Evolutionary conservation across 139 green algal species (phyloP), one percentile per base, ranked within the genome.

Genomic region (Chlorella sp.): DNA sequence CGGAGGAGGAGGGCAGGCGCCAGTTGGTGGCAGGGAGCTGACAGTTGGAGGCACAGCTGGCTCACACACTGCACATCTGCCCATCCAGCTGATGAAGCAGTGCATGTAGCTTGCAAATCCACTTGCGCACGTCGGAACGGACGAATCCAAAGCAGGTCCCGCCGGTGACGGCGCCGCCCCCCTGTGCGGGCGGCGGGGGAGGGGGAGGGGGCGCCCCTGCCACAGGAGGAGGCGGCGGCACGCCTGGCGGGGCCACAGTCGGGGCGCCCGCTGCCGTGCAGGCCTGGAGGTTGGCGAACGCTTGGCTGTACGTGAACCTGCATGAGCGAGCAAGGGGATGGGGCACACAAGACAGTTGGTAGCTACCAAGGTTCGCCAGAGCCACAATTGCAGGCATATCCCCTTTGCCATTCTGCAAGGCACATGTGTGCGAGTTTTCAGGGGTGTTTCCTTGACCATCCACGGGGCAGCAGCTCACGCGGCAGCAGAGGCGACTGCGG

Each of bases 251-350:
- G 30, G n/a, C 64, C 9, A 34, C 30, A 25, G 34, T 71, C 13
- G 64, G 69, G 36, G 69, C 36, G 7, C 70, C 70, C 13, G 70
- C 70, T 20, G 76, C 76, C 26, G 20, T 25, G 60, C 76, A 82
- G 76, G 76, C 56, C 26, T 82, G 76, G 12, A 82, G 76, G 60
- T 82, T 82, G 25, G 18, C 39, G 25, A 82, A 82, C 4, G 41
- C 57, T 21, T 73, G 60, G 26, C 36, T 4, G 60, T 82, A 82
- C 26, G 76, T 82, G 36, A 62, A 60, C 60, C 76, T 82, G 76
- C 75, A 70, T 4, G 23, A 4, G 28, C 34, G 39, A 4, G n/a
- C 7, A n/a, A 34, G 30, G 32, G 32, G 16, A 18, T 34, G 30
- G 4, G 51, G 51, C 47, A 17, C 11, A 55, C 34, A 56, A 36